Evolutionary conservation across 78 protist species (phyloP), one percentile per base, ranked within the genome.

Genomic region (Capsaspora owczarzaki): DNA sequence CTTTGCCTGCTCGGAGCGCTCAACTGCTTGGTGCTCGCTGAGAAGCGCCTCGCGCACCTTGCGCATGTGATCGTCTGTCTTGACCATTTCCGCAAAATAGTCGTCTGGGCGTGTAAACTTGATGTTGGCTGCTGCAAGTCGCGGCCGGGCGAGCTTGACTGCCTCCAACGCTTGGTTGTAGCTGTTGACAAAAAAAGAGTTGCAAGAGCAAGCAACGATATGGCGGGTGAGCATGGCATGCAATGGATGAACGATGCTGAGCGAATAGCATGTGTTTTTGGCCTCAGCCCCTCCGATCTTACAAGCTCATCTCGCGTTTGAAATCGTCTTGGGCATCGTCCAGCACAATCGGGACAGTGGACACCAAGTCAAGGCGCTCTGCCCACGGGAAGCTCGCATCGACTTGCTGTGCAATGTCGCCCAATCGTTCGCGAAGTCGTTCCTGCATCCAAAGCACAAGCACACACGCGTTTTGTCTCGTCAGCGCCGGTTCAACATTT

Each of bases 31-130:
- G 74, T 83, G 88, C 42, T 92, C 87, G 14, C 42, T 29, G 27
- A 53, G 33, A 43, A 92, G 71, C 49, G 81, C 85, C 1, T 2
- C 35, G 25, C 80, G 78, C 22, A 86, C 79, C 78, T 82, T 84
- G 38, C 20, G 25, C 97, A 94, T 94, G 81, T 94, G 95, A 49
- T 70, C 68, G 83, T 94, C 97, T 27, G 91, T 68, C 83, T 94
- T 94, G 60, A 91, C 70, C 97, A 94, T 94, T 78, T 94, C 97
- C 27, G 97, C 97, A 89, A 80, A 94, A 80, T 83, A 94, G 84
- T 94, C 97, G 25, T 49, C 82, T 4, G 94, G 94, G 56, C 94
- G 68, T 27, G 14, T 35, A 69, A 68, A 61, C 1, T 83, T 81
- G 1, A 82, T 20, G 44, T 80, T 79, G 23, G 37, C n/a, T 53